These are phyloP conservation scores for Elaphomyces granulatus DNA, from an alignment of 495 filamentous ascomycete species.

Conservation along the genomic window DNA sequence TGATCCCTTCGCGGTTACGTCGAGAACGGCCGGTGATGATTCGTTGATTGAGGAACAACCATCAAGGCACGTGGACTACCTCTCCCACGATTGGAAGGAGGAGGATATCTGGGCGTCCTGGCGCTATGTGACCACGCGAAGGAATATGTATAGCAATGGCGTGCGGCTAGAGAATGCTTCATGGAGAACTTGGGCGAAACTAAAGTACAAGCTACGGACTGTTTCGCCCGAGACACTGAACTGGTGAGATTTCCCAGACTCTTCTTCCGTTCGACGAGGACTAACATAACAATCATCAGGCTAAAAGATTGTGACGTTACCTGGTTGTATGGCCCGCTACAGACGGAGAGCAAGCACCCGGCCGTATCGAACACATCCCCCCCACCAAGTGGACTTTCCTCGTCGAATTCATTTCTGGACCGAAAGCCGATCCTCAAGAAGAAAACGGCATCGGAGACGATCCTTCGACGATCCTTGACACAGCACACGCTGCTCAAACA, in stretches of 20 bases:
- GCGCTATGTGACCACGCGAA: slow-evolving; percentile 73
- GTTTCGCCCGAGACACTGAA: slow-evolving; percentile 81
- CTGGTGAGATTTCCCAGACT: slow-evolving; percentile 45
- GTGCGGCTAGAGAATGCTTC: slow-evolving; percentile 88
- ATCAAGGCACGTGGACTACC: slow-evolving; percentile 87
- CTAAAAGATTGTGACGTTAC: slow-evolving; percentile 95
- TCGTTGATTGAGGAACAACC: slow-evolving; percentile 62
- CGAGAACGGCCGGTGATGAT: slow-evolving; percentile 58
- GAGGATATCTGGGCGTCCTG: slow-evolving; percentile 98
- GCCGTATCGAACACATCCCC: slow-evolving; percentile 30
- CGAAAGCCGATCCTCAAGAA: slow-evolving; percentile 96
- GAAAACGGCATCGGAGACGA: slow-evolving; percentile 86
- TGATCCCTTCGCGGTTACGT: slow-evolving; percentile 6
- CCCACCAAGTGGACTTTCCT: slow-evolving; percentile 51
- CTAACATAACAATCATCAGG: slow-evolving; percentile 36
- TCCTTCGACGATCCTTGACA: slow-evolving; percentile 83
- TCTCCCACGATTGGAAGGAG: slow-evolving; percentile 89
- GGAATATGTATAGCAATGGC: slow-evolving; percentile 63
- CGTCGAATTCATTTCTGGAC: slow-evolving; percentile 64
- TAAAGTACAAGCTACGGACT: slow-evolving; percentile 70
- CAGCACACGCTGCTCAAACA: slow-evolving; percentile 86
- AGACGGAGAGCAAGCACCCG: slow-evolving; percentile 40
- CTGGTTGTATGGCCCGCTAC: slow-evolving; percentile 92
- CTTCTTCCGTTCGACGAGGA: slow-evolving; percentile 1
- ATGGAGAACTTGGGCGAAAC: slow-evolving; percentile 95